A percentile compares a stretch with the other conserved stretches of the same genome.
phyloP scores from a whole-genome alignment of 2,329 filamentous ascomycete genomes.

The Fusarium veterinarium region DNA sequence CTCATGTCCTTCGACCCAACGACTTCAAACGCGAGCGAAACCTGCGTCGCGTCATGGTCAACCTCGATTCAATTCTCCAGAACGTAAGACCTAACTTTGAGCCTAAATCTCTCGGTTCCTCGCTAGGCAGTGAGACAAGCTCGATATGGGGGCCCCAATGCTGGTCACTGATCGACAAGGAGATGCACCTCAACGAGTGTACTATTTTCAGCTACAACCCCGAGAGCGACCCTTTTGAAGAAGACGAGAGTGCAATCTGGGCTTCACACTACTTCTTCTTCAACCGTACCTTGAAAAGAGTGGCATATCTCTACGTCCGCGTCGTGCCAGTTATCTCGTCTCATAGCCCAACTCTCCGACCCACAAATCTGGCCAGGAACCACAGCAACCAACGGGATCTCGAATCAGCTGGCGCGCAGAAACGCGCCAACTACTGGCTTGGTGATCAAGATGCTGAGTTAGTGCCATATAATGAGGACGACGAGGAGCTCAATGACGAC shows the following conservation, averaged over 20 bases:
- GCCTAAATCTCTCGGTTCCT: constrained; percentile 56
- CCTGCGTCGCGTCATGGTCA: constrained; percentile 84
- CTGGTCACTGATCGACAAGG: constrained; percentile 92
- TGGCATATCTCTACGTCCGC: constrained; percentile 92
- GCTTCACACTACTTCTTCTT: constrained; percentile 98
- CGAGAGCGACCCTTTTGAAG: constrained; percentile 89
- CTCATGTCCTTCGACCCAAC: constrained; percentile 85
- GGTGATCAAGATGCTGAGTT: constrained; percentile 71
- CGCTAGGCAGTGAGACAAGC: constrained; percentile 58
- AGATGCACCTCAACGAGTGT: constrained; percentile 92
- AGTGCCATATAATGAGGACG: constrained; percentile 57
- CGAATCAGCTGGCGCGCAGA: constrained; percentile 58
- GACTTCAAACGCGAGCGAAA: constrained; percentile 91
- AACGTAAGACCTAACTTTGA: constrained; percentile 79
- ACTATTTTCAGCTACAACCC: constrained; percentile 91
- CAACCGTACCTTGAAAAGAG: constrained; percentile 90
- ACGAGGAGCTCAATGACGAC: constrained; percentile 63
- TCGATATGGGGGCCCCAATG: constrained; percentile 87
- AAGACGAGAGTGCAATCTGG: constrained; percentile 94
- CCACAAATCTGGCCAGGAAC: constrained; percentile 46
- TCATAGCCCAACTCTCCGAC: constrained; percentile 64
- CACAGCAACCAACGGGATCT: constrained; percentile 44
- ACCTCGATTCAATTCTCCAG: constrained; percentile 86
- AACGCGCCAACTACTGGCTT: constrained; percentile 90
- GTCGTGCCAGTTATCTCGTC: constrained; percentile 82